These are phyloP conservation scores for Clausena lansium DNA, from an alignment of 345 rosid species.

Conservation along the genomic window DNA sequence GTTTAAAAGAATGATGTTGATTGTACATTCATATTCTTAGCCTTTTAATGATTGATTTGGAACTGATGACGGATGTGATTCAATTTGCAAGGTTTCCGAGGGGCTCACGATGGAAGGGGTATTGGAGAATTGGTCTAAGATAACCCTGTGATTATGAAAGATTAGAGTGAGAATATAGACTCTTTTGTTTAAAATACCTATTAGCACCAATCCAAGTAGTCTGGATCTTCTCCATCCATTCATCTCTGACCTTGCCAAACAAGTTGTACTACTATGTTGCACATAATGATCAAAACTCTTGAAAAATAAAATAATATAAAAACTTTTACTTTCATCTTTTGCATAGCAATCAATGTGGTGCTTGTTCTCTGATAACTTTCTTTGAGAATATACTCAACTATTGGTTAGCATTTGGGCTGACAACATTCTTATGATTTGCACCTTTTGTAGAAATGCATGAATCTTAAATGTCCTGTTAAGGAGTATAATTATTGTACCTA, in stretches of 20 bases:
- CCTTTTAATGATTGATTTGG: background rate
- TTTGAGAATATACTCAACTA: background rate
- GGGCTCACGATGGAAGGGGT: slow-evolving; percentile 69
- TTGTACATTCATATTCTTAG: background rate
- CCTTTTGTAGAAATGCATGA: too few species aligned
- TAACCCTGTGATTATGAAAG: slow-evolving; percentile 80
- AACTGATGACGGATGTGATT: too few species aligned
- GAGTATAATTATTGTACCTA: background rate
- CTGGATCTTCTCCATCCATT: too few species aligned
- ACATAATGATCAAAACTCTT: background rate
- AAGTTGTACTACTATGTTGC: background rate
- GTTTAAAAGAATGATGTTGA: background rate
- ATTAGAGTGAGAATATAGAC: slow-evolving; percentile 74
- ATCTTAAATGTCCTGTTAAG: too few species aligned
- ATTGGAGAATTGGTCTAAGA: slow-evolving; percentile 65
- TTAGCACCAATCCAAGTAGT: too few species aligned
- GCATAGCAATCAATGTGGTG: background rate
- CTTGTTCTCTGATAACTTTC: background rate
- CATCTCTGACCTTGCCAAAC: too few species aligned
- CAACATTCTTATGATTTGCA: background rate
- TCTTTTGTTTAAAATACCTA: slow-evolving; percentile 18
- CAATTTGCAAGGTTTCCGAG: slow-evolving; percentile 57
- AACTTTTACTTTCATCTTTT: background rate
- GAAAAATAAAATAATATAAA: background rate
- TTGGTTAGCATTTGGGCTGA: background rate